Evolutionary conservation across 2,329 filamentous ascomycete species (phyloP).

Genomic region (Camillea tinctor): DNA sequence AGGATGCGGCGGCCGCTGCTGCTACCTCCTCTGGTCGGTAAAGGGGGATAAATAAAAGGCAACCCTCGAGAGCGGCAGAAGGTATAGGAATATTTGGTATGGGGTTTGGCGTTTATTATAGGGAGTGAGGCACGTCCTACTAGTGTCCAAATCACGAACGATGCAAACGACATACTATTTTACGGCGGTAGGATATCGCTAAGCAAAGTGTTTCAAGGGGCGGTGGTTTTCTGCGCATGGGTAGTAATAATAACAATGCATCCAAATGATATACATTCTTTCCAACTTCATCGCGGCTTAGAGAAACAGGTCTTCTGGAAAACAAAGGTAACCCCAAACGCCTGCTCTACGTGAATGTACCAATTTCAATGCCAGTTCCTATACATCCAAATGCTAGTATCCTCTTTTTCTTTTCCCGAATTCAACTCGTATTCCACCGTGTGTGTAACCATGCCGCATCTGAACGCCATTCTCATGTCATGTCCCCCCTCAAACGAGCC

Average conservation of each 20-base stretch:
- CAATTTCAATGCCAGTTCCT: background rate
- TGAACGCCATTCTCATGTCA: constrained; percentile 29
- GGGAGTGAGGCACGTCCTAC: background rate
- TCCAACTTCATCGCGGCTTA: background rate
- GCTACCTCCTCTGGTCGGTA: constrained; percentile 7
- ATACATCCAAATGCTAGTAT: constrained; percentile 10
- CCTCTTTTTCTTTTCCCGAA: constrained; percentile 5
- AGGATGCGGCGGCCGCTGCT: constrained; percentile 16
- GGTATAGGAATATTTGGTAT: background rate
- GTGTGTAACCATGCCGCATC: constrained; percentile 24
- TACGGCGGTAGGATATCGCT: background rate
- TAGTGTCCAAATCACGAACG: background rate
- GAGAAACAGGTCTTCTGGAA: background rate
- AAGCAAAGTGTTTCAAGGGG: background rate
- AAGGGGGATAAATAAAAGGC: background rate
- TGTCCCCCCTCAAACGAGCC: constrained; percentile 18
- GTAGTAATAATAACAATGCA: background rate
- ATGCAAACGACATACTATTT: background rate
- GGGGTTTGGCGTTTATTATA: constrained; percentile 13
- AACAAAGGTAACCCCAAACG: background rate
- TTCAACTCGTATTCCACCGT: constrained; percentile 23
- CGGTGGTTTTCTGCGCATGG: background rate
- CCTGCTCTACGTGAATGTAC: background rate
- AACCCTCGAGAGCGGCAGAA: background rate
- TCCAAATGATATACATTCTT: background rate